These are phyloP conservation scores for Moesziomyces aphidis DNA, from an alignment of 1,284 basidiomycete species.

Conservation along the genomic window DNA sequence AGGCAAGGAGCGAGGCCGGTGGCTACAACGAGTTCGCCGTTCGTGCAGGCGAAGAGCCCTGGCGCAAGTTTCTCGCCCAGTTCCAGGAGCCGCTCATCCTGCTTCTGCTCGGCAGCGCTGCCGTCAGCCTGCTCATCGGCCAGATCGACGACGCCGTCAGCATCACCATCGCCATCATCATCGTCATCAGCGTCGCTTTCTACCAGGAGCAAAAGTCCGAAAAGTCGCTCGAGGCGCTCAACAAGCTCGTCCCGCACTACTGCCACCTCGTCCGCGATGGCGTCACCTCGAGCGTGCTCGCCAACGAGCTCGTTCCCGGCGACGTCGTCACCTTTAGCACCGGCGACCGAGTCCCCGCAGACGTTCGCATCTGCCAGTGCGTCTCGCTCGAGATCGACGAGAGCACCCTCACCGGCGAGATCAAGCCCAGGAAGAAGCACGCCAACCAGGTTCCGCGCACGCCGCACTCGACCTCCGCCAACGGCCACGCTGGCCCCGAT, in stretches of 20 bases:
- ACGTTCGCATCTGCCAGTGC: conserved; percentile 82
- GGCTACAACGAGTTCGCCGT: conserved; percentile 87
- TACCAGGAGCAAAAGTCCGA: conserved; percentile 95
- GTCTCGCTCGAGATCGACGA: conserved; percentile 94
- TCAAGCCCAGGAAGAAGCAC: conserved; percentile 81
- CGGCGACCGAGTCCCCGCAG: conserved; percentile 93
- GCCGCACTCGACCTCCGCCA: neutral
- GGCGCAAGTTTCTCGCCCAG: conserved; percentile 89
- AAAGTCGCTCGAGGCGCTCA: conserved; percentile 91
- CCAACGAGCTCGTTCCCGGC: conserved; percentile 93
- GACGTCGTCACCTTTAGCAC: conserved; percentile 88
- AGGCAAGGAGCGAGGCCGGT: conserved; percentile 37
- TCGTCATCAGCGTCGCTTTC: conserved; percentile 94
- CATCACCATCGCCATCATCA: conserved; percentile 91
- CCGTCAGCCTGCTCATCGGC: conserved; percentile 88
- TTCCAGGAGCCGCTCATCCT: conserved; percentile 95
- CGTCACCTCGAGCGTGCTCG: conserved; percentile 75
- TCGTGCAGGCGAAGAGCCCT: conserved; percentile 80
- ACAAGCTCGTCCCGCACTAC: conserved; percentile 95
- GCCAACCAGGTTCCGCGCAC: conserved; percentile 69
- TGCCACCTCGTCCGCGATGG: conserved; percentile 86
- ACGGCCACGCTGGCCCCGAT: conserved; percentile 2
- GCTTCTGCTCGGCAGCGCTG: conserved; percentile 86
- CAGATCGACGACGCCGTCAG: conserved; percentile 94
- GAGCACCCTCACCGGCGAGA: conserved; percentile 93